Percentiles rank a stretch among this genome's conserved stretches.
These are phyloP conservation scores for Aspergillus texensis DNA, from an alignment of 2,329 filamentous ascomycete species.

Conservation along the genomic window DNA sequence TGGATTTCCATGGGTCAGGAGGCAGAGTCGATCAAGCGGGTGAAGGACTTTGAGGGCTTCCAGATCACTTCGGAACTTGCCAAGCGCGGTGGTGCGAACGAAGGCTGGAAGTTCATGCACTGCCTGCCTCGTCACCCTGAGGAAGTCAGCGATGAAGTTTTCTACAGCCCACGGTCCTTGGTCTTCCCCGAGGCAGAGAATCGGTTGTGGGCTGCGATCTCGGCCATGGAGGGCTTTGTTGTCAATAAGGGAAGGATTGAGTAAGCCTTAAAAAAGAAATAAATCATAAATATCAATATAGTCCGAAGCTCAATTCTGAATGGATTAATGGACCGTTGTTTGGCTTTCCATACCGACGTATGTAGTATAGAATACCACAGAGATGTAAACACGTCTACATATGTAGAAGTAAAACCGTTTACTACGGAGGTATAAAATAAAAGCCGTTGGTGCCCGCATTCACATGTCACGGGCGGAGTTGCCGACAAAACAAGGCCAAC, in stretches of 20 bases:
- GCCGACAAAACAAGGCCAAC: constrained; percentile 1
- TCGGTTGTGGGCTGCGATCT: constrained; percentile 86
- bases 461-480: constrained; percentile 15
- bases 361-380: background rate
- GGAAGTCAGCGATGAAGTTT: constrained; percentile 92
- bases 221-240: constrained; percentile 83
- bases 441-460: constrained; percentile 15
- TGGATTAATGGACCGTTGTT: background rate
- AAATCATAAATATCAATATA: background rate
- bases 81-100: constrained; percentile 79
- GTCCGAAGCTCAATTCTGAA: background rate
- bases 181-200: constrained; percentile 97
- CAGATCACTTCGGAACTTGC: constrained; percentile 89
- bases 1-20: constrained; percentile 99
- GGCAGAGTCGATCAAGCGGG: constrained; percentile 72
- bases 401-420: too few species aligned
- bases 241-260: constrained; percentile 86
- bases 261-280: constrained; percentile 1
- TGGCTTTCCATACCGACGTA: background rate
- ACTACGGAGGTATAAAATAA: too few species aligned
- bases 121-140: constrained; percentile 89
- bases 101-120: constrained; percentile 97
- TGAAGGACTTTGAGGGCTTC: constrained; percentile 84
- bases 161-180: constrained; percentile 81
- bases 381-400: background rate